These are phyloP conservation scores for Sequoia sempervirens DNA, from an alignment of 75 land plant species.

Conservation along the genomic window DNA sequence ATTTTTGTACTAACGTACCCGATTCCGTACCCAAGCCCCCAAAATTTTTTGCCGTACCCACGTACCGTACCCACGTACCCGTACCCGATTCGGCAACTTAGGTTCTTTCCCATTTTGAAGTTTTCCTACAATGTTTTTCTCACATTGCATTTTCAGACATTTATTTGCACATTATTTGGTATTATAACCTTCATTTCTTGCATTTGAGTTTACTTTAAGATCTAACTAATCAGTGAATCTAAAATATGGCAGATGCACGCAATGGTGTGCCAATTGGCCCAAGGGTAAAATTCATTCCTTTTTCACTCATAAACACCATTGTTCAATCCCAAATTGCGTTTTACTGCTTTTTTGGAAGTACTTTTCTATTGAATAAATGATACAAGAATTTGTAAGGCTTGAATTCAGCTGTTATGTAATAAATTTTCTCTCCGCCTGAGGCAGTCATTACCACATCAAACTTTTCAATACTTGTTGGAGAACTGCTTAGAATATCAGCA, in stretches of 20 bases:
- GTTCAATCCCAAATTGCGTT: background rate
- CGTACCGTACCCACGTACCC: no score
- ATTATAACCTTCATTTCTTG: background rate
- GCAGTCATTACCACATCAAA: background rate
- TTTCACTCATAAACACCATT: background rate
- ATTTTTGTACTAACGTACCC: no score
- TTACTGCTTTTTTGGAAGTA: background rate
- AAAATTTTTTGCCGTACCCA: no score
- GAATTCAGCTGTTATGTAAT: background rate
- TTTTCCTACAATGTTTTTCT: background rate
- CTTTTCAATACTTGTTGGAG: background rate
- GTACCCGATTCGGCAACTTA: no score
- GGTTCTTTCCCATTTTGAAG: background rate
- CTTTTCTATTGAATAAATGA: background rate
- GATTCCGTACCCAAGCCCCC: no score
- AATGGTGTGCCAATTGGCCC: slow-evolving; percentile 47
- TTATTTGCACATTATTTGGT: background rate
- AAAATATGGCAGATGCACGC: slow-evolving; percentile 14
- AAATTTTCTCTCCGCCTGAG: background rate
- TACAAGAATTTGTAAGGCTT: background rate
- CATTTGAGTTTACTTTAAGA: background rate
- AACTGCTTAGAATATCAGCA: background rate
- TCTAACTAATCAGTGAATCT: background rate
- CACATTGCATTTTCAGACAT: background rate
- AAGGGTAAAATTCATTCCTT: slow-evolving; percentile 19